A percentile compares a stretch with the other conserved stretches of the same genome.
phyloP scores from a whole-genome alignment of 1,139 yeast genomes.

The Candida sanyaensis region DNA sequence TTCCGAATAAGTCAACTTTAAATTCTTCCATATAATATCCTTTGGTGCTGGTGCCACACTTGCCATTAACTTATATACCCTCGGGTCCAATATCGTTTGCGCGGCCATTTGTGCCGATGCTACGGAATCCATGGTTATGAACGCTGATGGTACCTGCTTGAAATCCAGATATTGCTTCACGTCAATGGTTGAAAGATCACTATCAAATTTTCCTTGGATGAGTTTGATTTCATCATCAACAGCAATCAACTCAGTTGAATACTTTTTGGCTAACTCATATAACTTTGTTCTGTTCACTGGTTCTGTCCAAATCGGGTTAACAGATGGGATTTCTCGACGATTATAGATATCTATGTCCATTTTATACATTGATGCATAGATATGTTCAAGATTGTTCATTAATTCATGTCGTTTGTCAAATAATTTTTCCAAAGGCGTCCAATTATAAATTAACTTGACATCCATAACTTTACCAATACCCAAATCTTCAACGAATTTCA shows the following conservation, averaged over 20 bases:
- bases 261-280: conserved; percentile 16
- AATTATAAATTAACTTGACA: conserved; percentile 57
- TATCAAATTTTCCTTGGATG: conserved; percentile 35
- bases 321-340: conserved; percentile 30
- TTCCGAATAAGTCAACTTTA: conserved; percentile 58
- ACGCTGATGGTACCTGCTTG: conserved; percentile 63
- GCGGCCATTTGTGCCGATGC: conserved; percentile 89
- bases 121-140: conserved; percentile 80
- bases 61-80: conserved; percentile 70
- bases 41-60: conserved; percentile 80
- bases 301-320: conserved; percentile 20
- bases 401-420: conserved; percentile 37
- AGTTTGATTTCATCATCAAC: conserved; percentile 30
- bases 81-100: conserved; percentile 76
- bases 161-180: conserved; percentile 27
- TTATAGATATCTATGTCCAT: conserved; percentile 44
- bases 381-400: conserved; percentile 42
- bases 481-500: conserved; percentile 57
- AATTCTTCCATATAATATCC: conserved; percentile 76
- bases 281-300: conserved; percentile 10
- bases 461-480: conserved; percentile 63
- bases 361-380: conserved; percentile 48
- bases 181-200: conserved; percentile 27
- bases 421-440: conserved; percentile 48
- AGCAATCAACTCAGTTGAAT: conserved; percentile 23